Evolutionary conservation across 495 filamentous ascomycete genomes (phyloP), one percentile per base, ranked within the genome.

Genomic region (Penicillium daleae): DNA sequence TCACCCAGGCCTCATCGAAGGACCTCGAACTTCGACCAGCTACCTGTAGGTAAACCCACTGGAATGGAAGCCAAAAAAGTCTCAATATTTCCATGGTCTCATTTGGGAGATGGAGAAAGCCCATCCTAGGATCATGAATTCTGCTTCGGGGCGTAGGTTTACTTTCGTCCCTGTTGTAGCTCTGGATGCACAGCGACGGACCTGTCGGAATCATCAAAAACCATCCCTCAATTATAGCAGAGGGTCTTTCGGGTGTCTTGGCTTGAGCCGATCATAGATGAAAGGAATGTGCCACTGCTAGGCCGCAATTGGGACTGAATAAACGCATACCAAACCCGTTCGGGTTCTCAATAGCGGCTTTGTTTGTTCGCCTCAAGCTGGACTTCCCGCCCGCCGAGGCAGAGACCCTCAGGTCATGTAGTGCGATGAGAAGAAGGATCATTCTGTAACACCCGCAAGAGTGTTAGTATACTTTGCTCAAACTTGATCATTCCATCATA

Each of bases 331-430:
- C 8, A n/a, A n/a, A n/a, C 49, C 49, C 26, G 17, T 35, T 44
- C 39, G 12, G 48, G 58, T 15, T 24, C 19, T 60, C 35, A 60
- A 54, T 53, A 60, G 58, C 48, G 49, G 56, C 56, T 48, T 58
- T 58, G 56, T 58, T 35, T 40, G 56, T n/a, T n/a, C n/a, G 7
- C 39, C n/a, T 29, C 27, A 58, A 56, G 54, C 15, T 56, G 35
- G 4, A 22, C 12, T 17, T 21, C 42, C 35, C 54, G 6, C 24
- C 26, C 35, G 37, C 54, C 37, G 54, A 40, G 22, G 46, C 24
- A 29, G n/a, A n/a, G n/a, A n/a, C n/a, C n/a, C n/a, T n/a, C n/a
- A n/a, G n/a, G n/a, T n/a, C n/a, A n/a, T n/a, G n/a, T n/a, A n/a
- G n/a, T 19, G 13, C 10, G 24, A 46, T 22, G 6, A 19, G 21